Conservation (phyloP, 352 stramenopile genomes). For the Peronospora tabacina region DNA sequence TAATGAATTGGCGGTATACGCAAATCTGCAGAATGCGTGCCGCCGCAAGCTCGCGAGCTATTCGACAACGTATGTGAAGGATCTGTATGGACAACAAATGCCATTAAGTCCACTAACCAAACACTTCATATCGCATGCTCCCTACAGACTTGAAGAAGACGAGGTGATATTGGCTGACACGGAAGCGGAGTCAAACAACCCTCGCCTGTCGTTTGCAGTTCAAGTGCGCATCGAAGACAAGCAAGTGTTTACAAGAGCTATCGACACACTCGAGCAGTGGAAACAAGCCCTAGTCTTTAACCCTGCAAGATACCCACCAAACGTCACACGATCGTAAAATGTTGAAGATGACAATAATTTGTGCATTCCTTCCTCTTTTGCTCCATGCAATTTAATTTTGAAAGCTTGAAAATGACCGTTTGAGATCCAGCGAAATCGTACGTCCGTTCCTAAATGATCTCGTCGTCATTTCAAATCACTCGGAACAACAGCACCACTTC, state of each 20-base stretch:
- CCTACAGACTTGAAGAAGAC: constrained; percentile 39
- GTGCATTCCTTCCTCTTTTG: constrained; percentile 1
- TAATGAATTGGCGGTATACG: constrained; percentile 52
- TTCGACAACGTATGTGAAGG: constrained; percentile 37
- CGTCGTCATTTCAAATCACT: background rate
- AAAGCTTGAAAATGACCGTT: background rate
- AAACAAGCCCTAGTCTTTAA: constrained; percentile 26
- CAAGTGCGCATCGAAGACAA: constrained; percentile 49
- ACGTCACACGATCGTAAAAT: constrained; percentile 16
- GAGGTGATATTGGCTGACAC: constrained; percentile 24
- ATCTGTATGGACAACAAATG: background rate
- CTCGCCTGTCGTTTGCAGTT: constrained; percentile 28
- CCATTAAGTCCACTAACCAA: background rate
- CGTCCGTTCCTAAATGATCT: background rate
- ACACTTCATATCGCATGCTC: background rate
- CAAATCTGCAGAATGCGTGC: constrained; percentile 37
- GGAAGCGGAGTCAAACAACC: constrained; percentile 19
- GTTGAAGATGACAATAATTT: constrained; percentile 11
- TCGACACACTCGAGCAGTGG: constrained; percentile 37
- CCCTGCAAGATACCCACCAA: constrained; percentile 31
- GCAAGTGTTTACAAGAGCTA: constrained; percentile 30
- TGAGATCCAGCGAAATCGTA: background rate
- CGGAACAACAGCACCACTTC: background rate
- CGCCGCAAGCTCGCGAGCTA: constrained; percentile 39
- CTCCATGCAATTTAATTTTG: background rate